These are phyloP conservation scores for Silene latifolia DNA, from an alignment of 148 eudicot species.

Conservation along the genomic window DNA sequence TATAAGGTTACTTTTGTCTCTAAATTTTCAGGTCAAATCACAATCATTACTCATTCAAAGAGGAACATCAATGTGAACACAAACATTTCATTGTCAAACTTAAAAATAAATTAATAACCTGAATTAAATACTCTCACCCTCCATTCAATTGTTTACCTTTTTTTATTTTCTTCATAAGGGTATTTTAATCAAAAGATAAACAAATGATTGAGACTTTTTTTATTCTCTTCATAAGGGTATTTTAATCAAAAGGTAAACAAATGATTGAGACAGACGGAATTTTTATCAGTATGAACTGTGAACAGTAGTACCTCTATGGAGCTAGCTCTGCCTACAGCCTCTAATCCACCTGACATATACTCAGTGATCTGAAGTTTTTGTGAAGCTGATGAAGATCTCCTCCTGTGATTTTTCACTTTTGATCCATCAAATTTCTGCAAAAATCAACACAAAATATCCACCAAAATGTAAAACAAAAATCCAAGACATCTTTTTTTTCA, in stretches of 20 bases:
- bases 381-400: slow-evolving; percentile 53
- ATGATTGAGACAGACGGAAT: not conserved
- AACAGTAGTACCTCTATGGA: slow-evolving; percentile 43
- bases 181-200: too few relatives aligned
- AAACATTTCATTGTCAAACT: slow-evolving; percentile 5
- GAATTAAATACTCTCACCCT: not conserved
- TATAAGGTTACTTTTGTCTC: not conserved
- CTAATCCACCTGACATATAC: slow-evolving; percentile 33
- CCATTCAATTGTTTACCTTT: too few relatives aligned
- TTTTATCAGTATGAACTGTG: not conserved
- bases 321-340: slow-evolving; percentile 34
- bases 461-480: too few relatives aligned
- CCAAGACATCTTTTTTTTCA: too few relatives aligned
- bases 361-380: slow-evolving; percentile 48
- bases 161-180: too few relatives aligned
- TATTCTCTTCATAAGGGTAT: too few relatives aligned
- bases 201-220: too few relatives aligned
- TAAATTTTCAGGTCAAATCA: slow-evolving; percentile 5
- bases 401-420: slow-evolving; percentile 45
- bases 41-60: not conserved
- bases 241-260: not conserved
- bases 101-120: not conserved
- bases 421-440: slow-evolving; percentile 24
- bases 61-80: slow-evolving; percentile 7
- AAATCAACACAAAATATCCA: not conserved